Conservation (phyloP, 768 basidiomycete species). For the Boletus rex-veris region DNA sequence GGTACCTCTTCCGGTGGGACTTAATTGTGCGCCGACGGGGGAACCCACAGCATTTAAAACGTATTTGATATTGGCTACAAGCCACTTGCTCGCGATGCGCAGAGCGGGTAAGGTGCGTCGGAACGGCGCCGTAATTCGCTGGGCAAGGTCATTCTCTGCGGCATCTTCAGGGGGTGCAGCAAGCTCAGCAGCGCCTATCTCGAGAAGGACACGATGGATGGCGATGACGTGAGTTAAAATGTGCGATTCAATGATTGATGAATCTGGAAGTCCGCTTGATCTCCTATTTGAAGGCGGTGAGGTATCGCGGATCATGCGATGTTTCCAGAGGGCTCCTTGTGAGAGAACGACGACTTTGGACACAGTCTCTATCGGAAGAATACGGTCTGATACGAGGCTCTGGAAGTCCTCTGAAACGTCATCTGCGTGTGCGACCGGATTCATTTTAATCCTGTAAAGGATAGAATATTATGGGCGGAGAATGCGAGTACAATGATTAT, state of each 20-base stretch:
- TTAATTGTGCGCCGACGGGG: conserved; percentile 18
- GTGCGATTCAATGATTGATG: conserved; percentile 53
- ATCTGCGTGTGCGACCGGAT: conserved; percentile 46
- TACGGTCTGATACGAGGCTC: conserved; percentile 60
- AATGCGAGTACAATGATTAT: background rate
- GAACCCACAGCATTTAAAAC: conserved; percentile 44
- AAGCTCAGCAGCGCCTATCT: conserved; percentile 63
- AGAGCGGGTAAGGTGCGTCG: conserved; percentile 83
- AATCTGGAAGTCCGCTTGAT: conserved; percentile 20
- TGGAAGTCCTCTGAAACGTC: conserved; percentile 55
- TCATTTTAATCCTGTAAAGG: conserved; percentile 35
- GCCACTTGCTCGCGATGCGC: conserved; percentile 87
- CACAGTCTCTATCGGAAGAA: conserved; percentile 73
- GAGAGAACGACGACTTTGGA: conserved; percentile 68
- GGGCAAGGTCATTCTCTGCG: conserved; percentile 61
- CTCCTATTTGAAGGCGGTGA: conserved; percentile 29
- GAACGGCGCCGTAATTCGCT: conserved; percentile 81
- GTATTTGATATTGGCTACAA: conserved; percentile 71
- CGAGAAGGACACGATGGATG: conserved; percentile 59
- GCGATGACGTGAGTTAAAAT: conserved; percentile 67
- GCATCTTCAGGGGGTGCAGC: conserved; percentile 51
- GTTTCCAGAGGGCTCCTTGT: conserved; percentile 82
- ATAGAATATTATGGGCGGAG: conserved; percentile 1
- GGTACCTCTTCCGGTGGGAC: conserved; percentile 15
- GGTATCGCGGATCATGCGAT: conserved; percentile 65